phyloP scores from a whole-genome alignment of 208 protist species.

The Leishmania tropica region DNA sequence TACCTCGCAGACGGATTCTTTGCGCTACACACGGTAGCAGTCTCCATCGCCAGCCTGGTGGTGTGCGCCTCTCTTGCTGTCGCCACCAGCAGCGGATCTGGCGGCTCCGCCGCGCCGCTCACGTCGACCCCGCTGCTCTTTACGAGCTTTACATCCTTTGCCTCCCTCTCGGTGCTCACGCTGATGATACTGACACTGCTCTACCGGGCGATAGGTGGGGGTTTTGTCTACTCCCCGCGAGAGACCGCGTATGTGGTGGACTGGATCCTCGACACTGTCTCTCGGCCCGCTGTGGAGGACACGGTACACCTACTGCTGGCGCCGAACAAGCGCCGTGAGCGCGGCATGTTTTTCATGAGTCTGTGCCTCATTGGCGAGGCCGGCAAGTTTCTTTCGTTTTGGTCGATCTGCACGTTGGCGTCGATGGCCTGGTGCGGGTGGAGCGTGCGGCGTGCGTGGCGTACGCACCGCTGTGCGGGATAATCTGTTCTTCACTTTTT shows the following conservation, averaged over 20 bases:
- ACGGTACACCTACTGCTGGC: conserved; percentile 7
- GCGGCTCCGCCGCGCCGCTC: background rate
- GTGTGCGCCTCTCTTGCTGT: conserved; percentile 34
- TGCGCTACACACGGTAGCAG: conserved; percentile 22
- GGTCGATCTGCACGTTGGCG: conserved; percentile 17
- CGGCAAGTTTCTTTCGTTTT: conserved; percentile 39
- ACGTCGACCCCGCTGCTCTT: conserved; percentile 26
- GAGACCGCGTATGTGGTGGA: conserved; percentile 30
- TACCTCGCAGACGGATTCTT: conserved; percentile 47
- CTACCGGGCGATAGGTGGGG: conserved; percentile 33
- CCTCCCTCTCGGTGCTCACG: conserved; percentile 13
- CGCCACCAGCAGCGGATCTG: background rate
- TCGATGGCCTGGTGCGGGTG: conserved; percentile 21
- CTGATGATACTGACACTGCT: conserved; percentile 36
- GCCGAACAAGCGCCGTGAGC: conserved; percentile 17
- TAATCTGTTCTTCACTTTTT: background rate
- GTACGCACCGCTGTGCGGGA: background rate
- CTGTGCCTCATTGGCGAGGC: conserved; percentile 29
- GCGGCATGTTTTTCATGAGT: conserved; percentile 18
- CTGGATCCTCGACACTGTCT: conserved; percentile 32
- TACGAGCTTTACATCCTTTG: conserved; percentile 31
- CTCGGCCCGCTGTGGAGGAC: conserved; percentile 19
- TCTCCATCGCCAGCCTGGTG: conserved; percentile 9
- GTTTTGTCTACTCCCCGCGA: conserved; percentile 22
- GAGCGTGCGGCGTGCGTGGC: conserved; percentile 2